phyloP scores from a whole-genome alignment of 371 early-diverging fungal species.

The Apophysomyces trapeziformis region DNA sequence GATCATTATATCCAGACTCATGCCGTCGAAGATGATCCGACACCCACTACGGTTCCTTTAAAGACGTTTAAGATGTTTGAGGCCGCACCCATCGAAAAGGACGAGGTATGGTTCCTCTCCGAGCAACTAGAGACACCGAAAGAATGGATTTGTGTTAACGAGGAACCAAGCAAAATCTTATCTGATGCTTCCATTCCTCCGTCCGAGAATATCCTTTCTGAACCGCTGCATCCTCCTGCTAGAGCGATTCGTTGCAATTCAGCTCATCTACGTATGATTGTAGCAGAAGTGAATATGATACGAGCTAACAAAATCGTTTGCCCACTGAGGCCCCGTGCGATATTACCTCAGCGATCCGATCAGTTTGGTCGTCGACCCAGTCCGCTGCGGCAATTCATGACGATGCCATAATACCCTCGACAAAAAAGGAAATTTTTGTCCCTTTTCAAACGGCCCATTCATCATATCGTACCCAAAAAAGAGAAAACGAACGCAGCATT shows the following conservation, averaged over 20 bases:
- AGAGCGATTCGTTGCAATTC: conserved; percentile 49
- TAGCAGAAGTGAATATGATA: conserved; percentile 59
- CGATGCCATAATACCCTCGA: not conserved
- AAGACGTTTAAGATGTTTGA: conserved; percentile 9
- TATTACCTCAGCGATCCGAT: conserved; percentile 45
- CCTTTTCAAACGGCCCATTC: not conserved
- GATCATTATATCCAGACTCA: conserved; percentile 11
- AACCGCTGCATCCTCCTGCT: conserved; percentile 23
- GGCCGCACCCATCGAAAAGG: not conserved
- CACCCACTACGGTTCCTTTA: conserved; percentile 6
- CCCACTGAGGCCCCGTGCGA: conserved; percentile 51
- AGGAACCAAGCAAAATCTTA: conserved; percentile 12
- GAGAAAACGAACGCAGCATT: not conserved
- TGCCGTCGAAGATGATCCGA: conserved; percentile 8
- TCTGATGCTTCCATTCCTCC: not conserved
- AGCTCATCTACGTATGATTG: conserved; percentile 56
- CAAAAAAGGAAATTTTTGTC: not conserved
- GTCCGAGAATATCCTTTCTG: not conserved
- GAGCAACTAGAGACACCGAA: not conserved
- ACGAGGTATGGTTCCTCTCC: not conserved
- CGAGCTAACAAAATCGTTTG: conserved; percentile 53
- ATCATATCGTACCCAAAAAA: not conserved
- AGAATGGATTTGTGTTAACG: not conserved
- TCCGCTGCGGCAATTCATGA: conserved; percentile 9
- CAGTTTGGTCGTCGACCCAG: conserved; percentile 19